A percentile compares a stretch with the other conserved stretches of the same genome.
These are phyloP conservation scores for Craspedostauros australis DNA, from an alignment of 108 stramenopile genomes.

Conservation along the genomic window DNA sequence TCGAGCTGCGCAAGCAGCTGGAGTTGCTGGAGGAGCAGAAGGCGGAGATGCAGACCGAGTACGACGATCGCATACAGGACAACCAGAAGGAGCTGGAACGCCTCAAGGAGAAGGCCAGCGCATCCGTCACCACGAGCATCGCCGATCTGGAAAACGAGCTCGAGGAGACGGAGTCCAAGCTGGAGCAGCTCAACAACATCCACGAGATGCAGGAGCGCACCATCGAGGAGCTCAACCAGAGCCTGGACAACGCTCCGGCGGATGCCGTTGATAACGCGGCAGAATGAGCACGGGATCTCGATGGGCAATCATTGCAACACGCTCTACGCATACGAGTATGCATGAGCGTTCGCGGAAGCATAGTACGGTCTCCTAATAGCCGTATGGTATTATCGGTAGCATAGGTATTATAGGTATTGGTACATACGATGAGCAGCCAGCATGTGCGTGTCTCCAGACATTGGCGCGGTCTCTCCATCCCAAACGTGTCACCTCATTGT, in stretches of 20 bases:
- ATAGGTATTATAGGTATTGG: no score
- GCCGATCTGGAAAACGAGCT: conserved; percentile 35
- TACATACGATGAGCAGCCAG: no score
- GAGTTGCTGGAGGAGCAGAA: conserved; percentile 48
- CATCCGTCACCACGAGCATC: conserved; percentile 23
- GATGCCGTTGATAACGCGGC: no score
- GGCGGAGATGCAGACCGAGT: conserved; percentile 43
- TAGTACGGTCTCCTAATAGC: no score
- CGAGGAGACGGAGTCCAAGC: conserved; percentile 31
- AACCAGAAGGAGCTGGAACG: conserved; percentile 45
- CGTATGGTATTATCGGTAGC: no score
- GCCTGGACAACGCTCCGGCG: conserved; percentile 16
- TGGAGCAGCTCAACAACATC: conserved; percentile 40
- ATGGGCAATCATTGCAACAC: no score
- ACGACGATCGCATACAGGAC: conserved; percentile 43
- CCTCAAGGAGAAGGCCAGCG: conserved; percentile 28
- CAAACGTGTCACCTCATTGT: no score
- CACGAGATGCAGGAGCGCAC: conserved; percentile 44
- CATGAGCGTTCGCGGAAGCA: no score
- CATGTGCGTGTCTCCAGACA: no score
- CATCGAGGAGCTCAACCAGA: conserved; percentile 32
- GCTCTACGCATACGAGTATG: no score
- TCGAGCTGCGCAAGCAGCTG: conserved; percentile 51
- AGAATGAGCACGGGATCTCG: no score
- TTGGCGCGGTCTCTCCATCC: no score